Evolutionary conservation across 2,329 filamentous ascomycete genomes (phyloP).

Genomic region (Ophiostoma pallidulum): DNA sequence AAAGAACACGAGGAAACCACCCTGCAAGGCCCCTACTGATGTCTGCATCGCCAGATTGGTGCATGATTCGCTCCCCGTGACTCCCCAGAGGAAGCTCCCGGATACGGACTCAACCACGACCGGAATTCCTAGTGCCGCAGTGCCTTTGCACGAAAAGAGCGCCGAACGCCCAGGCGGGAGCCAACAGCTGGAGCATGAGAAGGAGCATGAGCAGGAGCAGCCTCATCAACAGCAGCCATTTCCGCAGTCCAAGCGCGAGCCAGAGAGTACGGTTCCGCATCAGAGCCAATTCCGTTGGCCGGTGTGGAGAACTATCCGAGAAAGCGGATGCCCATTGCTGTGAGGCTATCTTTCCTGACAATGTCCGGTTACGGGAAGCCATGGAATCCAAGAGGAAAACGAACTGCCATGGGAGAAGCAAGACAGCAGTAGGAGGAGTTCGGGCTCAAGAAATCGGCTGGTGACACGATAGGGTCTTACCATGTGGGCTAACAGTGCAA

Average conservation of each 20-base stretch:
- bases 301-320: slow-evolving; percentile 12
- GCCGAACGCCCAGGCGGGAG: neutral
- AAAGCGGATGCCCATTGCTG: slow-evolving; percentile 10
- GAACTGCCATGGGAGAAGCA: too few species aligned
- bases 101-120: neutral
- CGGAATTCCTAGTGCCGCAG: neutral
- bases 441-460: neutral
- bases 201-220: neutral
- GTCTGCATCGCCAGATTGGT: too few species aligned
- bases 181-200: neutral
- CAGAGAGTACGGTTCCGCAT: neutral
- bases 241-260: neutral
- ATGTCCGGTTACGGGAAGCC: neutral
- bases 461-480: neutral
- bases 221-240: neutral
- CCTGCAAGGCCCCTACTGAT: too few species aligned
- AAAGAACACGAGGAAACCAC: too few species aligned
- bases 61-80: neutral
- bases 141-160: neutral
- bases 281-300: neutral
- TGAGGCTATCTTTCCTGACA: neutral
- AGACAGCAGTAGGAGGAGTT: too few species aligned
- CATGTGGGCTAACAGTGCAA: slow-evolving; percentile 6
- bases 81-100: slow-evolving; percentile 5
- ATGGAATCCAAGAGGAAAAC: too few species aligned